Base-by-base conservation (phyloP, 495 filamentous ascomycete genomes). In the Usnea hakonensis region DNA sequence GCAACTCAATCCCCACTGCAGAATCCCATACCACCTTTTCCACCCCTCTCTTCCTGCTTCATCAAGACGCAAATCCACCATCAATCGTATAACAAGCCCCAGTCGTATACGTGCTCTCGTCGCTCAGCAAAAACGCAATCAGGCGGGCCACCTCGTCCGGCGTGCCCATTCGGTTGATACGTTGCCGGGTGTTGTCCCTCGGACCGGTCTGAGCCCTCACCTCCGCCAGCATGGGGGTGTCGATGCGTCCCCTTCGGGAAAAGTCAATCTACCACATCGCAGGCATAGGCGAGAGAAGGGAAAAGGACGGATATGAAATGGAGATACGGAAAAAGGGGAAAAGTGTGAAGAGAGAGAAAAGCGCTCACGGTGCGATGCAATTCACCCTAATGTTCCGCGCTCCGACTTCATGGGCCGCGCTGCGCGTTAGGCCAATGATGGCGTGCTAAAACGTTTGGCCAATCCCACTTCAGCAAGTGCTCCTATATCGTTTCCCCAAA, bases 381-480 rank as follows among this genome's bases (percentile, higher is more conserved):
- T 88, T 88, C 32, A 87, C 78, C 58, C 85, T 72, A 62, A 87
- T 78, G 23, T 72, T 74, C 52, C 74, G 77, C 21, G 60, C 61
- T 13, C 82, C 82, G 54, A 77, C 79, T 69, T 87, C 84, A 59
- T 78, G 80, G 3, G 85, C 84, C 21, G 83, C 83, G 13, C 74
- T 73, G 64, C 72, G 79, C 14, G 82, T 85, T 65, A 88, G 68
- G 19, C 83, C 85, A 46, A 85, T 71, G 43, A 88, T 77, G 16
- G 77, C 84, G 68, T 82, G 78, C 71, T 67, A 35, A 19, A 37
- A 14, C n/a, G 19, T n/a, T n/a, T n/a, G n/a, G n/a, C n/a, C n/a
- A 36, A 36, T 36, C 35, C 11, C 35, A 36, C 2, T 4, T 43
- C 40, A 43, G 40, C 17, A 8, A 40, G n/a, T n/a, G n/a, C n/a